A percentile compares a stretch with the other conserved stretches of the same genome.
phyloP scores from a whole-genome alignment of 2,329 filamentous ascomycete species.

The Fusarium tupiense region DNA sequence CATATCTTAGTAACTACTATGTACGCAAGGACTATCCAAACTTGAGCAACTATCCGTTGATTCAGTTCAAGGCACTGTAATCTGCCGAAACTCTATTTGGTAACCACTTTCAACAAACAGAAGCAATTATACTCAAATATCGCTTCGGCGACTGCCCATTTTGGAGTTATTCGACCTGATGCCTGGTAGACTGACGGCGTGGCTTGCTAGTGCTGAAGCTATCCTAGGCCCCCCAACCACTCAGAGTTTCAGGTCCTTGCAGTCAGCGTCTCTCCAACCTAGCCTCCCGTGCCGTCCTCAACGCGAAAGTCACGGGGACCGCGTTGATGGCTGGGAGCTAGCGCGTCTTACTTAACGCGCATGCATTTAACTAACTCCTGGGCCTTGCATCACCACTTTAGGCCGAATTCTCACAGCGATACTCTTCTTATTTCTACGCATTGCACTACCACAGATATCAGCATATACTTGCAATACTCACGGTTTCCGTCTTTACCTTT shows the following conservation, averaged over 20 bases:
- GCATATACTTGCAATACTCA: neutral
- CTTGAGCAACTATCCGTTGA: neutral
- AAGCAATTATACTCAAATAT: neutral
- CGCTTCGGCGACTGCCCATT: constrained; percentile 5
- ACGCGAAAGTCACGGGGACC: constrained; percentile 39
- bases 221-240: constrained; percentile 30
- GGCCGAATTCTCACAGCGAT: constrained; percentile 13
- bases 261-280: constrained; percentile 4
- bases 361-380: constrained; percentile 17
- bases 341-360: constrained; percentile 39
- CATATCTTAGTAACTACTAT: neutral
- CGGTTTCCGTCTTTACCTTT: neutral
- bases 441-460: neutral
- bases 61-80: neutral
- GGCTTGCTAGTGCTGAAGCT: constrained; percentile 27
- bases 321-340: constrained; percentile 32
- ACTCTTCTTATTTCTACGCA: constrained; percentile 3
- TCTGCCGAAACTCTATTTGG: neutral
- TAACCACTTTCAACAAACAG: neutral
- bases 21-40: neutral
- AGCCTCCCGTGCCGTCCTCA: neutral
- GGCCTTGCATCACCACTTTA: constrained; percentile 31
- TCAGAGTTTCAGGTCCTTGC: constrained; percentile 17
- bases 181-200: constrained; percentile 17
- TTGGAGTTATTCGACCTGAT: neutral